Evolutionary conservation across 2,329 filamentous ascomycete genomes (phyloP).

Genomic region (Didymellaceae sp.): DNA sequence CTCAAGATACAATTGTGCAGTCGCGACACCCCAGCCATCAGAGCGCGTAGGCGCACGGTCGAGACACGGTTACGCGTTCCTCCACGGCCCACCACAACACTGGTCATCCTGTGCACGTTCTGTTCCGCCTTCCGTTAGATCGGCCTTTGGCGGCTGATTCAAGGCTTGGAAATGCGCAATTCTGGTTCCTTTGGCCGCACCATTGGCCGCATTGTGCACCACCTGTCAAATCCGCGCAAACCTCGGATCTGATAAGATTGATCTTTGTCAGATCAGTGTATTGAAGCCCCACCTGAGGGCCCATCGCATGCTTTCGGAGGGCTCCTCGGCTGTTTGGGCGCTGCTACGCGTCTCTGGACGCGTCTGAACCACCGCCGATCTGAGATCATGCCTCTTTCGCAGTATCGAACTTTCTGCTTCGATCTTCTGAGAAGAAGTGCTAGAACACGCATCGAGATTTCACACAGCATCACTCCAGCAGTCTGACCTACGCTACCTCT

Average conservation of each 20-base stretch:
- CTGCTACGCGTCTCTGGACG: conserved; percentile 11
- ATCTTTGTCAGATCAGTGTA: conserved; percentile 15
- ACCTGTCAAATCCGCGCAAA: conserved; percentile 20
- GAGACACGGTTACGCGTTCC: no score
- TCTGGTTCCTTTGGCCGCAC: conserved; percentile 23
- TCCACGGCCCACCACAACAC: conserved; percentile 40
- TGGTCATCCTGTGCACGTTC: conserved; percentile 24
- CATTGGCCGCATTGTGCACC: conserved; percentile 25
- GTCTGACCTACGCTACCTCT: no score
- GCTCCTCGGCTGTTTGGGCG: neutral
- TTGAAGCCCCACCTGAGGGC: conserved; percentile 1
- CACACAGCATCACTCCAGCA: no score
- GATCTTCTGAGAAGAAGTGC: neutral
- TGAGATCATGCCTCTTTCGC: neutral
- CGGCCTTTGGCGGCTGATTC: conserved; percentile 36
- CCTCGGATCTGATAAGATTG: conserved; percentile 39
- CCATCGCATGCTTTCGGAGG: neutral
- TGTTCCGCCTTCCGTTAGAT: conserved; percentile 32
- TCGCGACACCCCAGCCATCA: conserved; percentile 38
- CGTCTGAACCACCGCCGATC: conserved; percentile 3
- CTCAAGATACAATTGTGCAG: conserved; percentile 7
- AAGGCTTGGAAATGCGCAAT: conserved; percentile 39
- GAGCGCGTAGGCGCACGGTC: conserved; percentile 33
- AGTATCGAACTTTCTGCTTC: neutral
- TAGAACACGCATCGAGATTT: neutral